Evolutionary conservation across 2,329 filamentous ascomycete species (phyloP), one percentile per base, ranked within the genome.

Genomic region (Cladosporium cucumerinum): DNA sequence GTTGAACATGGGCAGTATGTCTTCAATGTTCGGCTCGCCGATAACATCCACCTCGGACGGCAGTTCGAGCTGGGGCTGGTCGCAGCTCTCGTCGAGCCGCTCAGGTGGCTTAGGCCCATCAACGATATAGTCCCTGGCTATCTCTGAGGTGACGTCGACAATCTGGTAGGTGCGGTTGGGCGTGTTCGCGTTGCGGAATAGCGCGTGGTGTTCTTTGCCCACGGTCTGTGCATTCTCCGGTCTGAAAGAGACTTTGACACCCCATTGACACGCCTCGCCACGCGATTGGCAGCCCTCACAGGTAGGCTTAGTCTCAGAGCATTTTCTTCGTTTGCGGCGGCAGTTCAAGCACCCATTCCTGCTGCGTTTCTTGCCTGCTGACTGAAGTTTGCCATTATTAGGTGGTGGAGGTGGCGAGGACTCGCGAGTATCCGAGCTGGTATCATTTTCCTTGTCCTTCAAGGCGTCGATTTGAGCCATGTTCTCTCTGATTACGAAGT

Each of bases 301-400:
- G 25, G 66, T 72, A 8, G 74, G 74, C 62, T 74, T 75, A 10
- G 62, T 63, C 52, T 76, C 74, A 51, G 49, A 66, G 72, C 73
- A 75, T 66, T 76, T 75, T 61, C 73, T 69, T 34, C 74, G 70
- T 59, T 74, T 73, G 25, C 72, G 67, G 25, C 74, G 70, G 65
- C 73, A 76, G 52, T 74, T 76, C 66, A 76, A 57, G 67, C 74
- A 76, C 23, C 74, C 74, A 21, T 72, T 75, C 49, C 74, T 67
- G 16, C 73, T 74, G 18, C 73, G 68, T 64, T 74, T 75, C 65
- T 71, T 70, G 55, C 71, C 71, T 18, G 67, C 66, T 11, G 71
- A 64, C 26, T 69, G 65, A 46, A 73, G 64, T 63, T 69, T 71
- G 62, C 67, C 68, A 54, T 49, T 63, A n/a, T 62, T 62, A 25